phyloP scores from a whole-genome alignment of 495 filamentous ascomycete species.

The Penicillium pulvis region DNA sequence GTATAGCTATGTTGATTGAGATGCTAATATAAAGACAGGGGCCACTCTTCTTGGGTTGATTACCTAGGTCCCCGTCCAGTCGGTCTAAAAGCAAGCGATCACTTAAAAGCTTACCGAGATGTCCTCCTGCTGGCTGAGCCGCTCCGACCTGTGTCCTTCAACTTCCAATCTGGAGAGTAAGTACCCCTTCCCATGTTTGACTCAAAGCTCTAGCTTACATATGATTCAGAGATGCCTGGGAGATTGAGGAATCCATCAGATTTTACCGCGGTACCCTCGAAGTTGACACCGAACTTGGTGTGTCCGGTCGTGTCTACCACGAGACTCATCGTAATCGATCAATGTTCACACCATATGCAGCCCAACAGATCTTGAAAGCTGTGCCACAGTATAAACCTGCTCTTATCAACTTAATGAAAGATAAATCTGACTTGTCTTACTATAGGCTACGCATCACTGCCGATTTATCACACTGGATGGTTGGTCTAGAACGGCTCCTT shows the following conservation, averaged over 20 bases:
- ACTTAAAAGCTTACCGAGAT: conserved; percentile 23
- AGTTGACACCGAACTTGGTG: conserved; percentile 27
- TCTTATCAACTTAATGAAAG: not conserved
- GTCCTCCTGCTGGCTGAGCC: conserved; percentile 16
- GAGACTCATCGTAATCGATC: conserved; percentile 35
- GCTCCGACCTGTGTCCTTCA: conserved; percentile 22
- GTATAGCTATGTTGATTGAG: not conserved
- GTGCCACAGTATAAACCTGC: conserved; percentile 24
- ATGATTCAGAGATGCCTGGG: conserved; percentile 25
- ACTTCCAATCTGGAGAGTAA: conserved; percentile 32
- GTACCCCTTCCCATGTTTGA: not conserved
- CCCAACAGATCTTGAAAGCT: conserved; percentile 19
- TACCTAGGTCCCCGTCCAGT: conserved; percentile 25
- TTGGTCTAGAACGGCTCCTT: conserved; percentile 26
- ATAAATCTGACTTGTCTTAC: not conserved
- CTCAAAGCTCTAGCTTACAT: conserved; percentile 1
- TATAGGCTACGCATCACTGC: conserved; percentile 26
- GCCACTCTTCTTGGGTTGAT: conserved; percentile 24
- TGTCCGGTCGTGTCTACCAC: conserved; percentile 27
- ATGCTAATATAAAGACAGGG: conserved; percentile 7
- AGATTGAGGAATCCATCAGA: conserved; percentile 28
- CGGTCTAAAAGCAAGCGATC: conserved; percentile 20
- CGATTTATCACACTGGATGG: conserved; percentile 35
- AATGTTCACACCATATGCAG: conserved; percentile 28
- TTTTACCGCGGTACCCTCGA: conserved; percentile 26